Conservation (phyloP, 106 monocot genomes). For the Ottelia alismoides region DNA sequence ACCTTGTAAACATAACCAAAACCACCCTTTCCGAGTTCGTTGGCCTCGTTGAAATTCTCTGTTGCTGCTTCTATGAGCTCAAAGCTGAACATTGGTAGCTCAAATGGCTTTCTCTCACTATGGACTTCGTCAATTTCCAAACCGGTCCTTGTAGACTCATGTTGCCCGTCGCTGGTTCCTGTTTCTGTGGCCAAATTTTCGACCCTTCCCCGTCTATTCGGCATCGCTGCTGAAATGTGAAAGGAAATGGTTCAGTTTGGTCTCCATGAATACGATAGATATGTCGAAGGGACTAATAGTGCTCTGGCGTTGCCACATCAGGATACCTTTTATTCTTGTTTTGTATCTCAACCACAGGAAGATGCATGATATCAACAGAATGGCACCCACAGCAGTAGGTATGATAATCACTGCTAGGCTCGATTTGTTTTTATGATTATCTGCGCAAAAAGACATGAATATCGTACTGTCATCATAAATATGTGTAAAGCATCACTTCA, state of each 20-base stretch:
- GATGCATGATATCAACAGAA: not conserved
- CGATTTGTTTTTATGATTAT: not conserved
- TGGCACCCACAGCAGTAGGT: not conserved
- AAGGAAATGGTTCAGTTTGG: no score
- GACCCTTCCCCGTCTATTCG: not conserved
- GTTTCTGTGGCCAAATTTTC: not conserved
- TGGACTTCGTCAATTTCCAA: not conserved
- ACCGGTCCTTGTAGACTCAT: not conserved
- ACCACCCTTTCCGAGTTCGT: constrained; percentile 7
- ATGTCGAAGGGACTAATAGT: no score
- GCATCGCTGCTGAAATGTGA: not conserved
- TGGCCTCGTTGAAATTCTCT: constrained; percentile 1
- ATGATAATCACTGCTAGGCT: not conserved
- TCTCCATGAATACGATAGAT: no score
- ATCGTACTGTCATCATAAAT: no score
- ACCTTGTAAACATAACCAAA: constrained; percentile 12
- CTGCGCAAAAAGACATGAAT: no score
- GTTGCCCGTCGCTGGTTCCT: not conserved
- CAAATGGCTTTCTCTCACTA: not conserved
- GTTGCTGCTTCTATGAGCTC: not conserved
- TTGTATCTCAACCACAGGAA: constrained; percentile 1
- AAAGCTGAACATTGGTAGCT: constrained; percentile 4
- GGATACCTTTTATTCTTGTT: constrained; percentile 2
- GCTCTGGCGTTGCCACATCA: not conserved
- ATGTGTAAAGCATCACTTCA: no score